Conservation (phyloP, 257 asterid species). For the Plectranthus barbatus region DNA sequence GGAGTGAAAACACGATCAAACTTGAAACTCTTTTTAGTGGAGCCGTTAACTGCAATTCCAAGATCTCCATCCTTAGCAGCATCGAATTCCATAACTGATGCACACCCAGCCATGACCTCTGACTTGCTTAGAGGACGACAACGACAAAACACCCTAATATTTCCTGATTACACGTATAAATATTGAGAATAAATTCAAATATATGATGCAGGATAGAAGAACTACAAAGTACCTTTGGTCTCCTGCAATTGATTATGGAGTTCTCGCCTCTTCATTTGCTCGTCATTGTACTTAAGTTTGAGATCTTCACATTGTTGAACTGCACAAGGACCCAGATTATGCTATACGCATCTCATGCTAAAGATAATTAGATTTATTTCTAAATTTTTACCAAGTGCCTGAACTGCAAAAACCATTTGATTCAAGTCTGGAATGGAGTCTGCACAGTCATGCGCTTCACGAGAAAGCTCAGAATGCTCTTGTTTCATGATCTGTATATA, state of each 20-base stretch:
- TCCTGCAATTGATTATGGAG: conserved; percentile 90
- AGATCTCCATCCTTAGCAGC: conserved; percentile 95
- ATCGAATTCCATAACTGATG: conserved; percentile 75
- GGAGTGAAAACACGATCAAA: conserved; percentile 93
- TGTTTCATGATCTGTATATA: conserved; percentile 64
- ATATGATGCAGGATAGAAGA: background rate
- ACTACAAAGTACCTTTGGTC: conserved; percentile 57
- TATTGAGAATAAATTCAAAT: conserved; percentile 9
- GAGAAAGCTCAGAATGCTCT: conserved; percentile 75
- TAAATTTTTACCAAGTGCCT: conserved; percentile 69
- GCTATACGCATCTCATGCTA: background rate
- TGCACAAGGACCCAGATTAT: conserved; percentile 26
- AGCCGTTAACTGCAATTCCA: conserved; percentile 46
- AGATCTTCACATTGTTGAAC: conserved; percentile 95
- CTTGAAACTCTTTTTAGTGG: conserved; percentile 59
- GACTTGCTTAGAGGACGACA: conserved; percentile 91
- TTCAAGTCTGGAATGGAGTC: conserved; percentile 81
- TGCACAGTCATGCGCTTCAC: conserved; percentile 80
- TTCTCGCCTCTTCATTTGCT: conserved; percentile 82
- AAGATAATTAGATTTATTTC: conserved; percentile 4
- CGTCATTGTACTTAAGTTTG: conserved; percentile 81
- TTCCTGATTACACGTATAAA: conserved; percentile 44
- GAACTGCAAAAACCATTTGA: conserved; percentile 86
- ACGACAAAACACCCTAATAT: conserved; percentile 92
- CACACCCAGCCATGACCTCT: conserved; percentile 52